Evolutionary conservation across 2,329 filamentous ascomycete genomes (phyloP).

Genomic region (Fusarium nisikadoi): DNA sequence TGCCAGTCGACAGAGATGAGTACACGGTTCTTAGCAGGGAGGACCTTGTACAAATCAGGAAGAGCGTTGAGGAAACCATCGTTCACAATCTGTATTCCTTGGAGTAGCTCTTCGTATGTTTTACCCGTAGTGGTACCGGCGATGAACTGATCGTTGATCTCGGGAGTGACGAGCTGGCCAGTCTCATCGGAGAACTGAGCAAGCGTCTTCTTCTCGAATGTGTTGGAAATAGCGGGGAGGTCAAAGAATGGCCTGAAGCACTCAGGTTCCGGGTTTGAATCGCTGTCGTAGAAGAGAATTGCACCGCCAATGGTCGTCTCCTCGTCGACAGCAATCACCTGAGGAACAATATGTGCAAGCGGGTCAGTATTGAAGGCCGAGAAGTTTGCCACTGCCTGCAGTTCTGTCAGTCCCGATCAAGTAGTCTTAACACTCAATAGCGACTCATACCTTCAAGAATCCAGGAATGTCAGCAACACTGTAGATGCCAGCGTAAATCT

Average conservation of each 20-base stretch:
- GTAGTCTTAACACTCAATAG: fast-evolving
- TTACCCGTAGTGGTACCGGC: slow-evolving; percentile 19
- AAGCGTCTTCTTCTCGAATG: slow-evolving; percentile 18
- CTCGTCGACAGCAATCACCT: slow-evolving; percentile 23
- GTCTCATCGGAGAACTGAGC: slow-evolving; percentile 20
- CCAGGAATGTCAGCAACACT: slow-evolving; percentile 13
- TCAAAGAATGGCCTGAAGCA: slow-evolving; percentile 30
- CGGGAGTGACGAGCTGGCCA: slow-evolving; percentile 15
- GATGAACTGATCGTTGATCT: slow-evolving; percentile 33
- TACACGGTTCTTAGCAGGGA: slow-evolving; percentile 15
- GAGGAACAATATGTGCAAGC: slow-evolving; percentile 28
- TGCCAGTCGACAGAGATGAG: slow-evolving; percentile 32
- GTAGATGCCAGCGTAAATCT: slow-evolving; percentile 27
- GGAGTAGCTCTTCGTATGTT: slow-evolving; percentile 17
- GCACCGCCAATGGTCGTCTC: slow-evolving; percentile 19
- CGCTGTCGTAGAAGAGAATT: slow-evolving; percentile 33
- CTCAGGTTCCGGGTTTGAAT: slow-evolving; percentile 13
- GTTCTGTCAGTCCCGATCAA: neutral
- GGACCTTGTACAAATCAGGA: slow-evolving; percentile 2
- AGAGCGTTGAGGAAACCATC: slow-evolving; percentile 19
- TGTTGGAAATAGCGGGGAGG: slow-evolving; percentile 15
- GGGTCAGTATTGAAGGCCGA: slow-evolving; percentile 28
- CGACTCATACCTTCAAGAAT: slow-evolving; percentile 7
- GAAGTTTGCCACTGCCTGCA: slow-evolving; percentile 26
- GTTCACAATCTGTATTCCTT: slow-evolving; percentile 10